Percentiles rank a stretch among this genome's conserved stretches.
These are phyloP conservation scores for Aureobasidium sp. DNA, from an alignment of 2,329 filamentous ascomycete genomes.

Conservation along the genomic window DNA sequence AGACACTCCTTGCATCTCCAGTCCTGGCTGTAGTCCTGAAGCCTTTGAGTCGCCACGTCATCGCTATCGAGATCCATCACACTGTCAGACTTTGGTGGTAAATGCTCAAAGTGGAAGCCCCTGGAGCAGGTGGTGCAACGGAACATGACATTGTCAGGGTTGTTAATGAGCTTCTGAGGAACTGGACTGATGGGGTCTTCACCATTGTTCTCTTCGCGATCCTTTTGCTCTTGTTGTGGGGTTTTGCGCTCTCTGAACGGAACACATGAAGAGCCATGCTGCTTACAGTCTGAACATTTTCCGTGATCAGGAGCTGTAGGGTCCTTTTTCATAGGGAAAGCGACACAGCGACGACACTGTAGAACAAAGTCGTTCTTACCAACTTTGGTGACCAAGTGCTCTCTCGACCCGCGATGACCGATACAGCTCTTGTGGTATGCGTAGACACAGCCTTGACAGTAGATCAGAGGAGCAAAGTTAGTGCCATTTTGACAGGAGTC, in stretches of 20 bases:
- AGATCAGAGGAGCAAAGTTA: slow-evolving; percentile 62
- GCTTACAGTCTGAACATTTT: slow-evolving; percentile 61
- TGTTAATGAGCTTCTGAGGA: slow-evolving; percentile 58
- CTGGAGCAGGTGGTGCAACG: slow-evolving; percentile 70
- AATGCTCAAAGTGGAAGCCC: slow-evolving; percentile 75
- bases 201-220: slow-evolving; percentile 69
- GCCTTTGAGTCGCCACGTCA: slow-evolving; percentile 50
- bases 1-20: slow-evolving; percentile 78
- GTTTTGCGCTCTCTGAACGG: slow-evolving; percentile 68
- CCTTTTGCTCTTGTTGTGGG: slow-evolving; percentile 71
- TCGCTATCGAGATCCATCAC: slow-evolving; percentile 36
- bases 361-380: slow-evolving; percentile 69
- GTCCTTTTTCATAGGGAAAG: slow-evolving; percentile 60
- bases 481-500: slow-evolving; percentile 57
- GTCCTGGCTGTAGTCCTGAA: slow-evolving; percentile 61
- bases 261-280: slow-evolving; percentile 57
- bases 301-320: slow-evolving; percentile 58
- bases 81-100: slow-evolving; percentile 46
- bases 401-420: slow-evolving; percentile 60
- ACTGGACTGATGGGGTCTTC: slow-evolving; percentile 66
- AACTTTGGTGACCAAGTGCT: slow-evolving; percentile 88
- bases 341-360: slow-evolving; percentile 82
- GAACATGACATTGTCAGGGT: slow-evolving; percentile 67
- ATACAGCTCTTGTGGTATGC: slow-evolving; percentile 79
- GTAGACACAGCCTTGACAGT: slow-evolving; percentile 83